Evolutionary conservation across 1,284 basidiomycete species (phyloP).

Genomic region (Phenoliferia sp.): DNA sequence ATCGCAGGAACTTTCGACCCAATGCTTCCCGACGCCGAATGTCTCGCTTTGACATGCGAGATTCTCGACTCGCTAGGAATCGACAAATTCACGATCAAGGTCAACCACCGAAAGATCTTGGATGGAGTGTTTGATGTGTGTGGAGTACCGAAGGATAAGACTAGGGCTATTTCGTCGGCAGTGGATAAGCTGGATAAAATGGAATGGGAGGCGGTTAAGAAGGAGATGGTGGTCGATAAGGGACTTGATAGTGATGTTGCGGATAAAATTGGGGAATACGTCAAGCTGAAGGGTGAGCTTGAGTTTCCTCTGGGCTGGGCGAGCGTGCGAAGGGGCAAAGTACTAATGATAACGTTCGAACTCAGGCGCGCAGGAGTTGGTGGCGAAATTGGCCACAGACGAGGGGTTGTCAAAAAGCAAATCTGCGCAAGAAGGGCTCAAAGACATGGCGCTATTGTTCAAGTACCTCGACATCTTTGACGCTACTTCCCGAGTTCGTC

Average conservation of each 20-base stretch:
- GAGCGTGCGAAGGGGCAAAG: too few species aligned
- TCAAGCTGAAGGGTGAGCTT: conserved; percentile 77
- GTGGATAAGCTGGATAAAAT: conserved; percentile 99
- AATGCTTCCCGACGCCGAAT: conserved; percentile 95
- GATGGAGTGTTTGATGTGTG: conserved; percentile 97
- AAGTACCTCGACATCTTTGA: conserved; percentile 76
- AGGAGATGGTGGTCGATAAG: conserved; percentile 96
- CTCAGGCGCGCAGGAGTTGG: conserved; percentile 69
- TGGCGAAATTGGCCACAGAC: conserved; percentile 70
- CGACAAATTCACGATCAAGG: conserved; percentile 91
- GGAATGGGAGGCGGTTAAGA: conserved; percentile 86
- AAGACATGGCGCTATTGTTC: conserved; percentile 88
- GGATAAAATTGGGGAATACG: conserved; percentile 94
- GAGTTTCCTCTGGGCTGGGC: not conserved
- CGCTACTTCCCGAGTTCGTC: conserved; percentile 70
- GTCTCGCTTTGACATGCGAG: conserved; percentile 77
- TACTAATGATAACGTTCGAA: conserved; percentile 1
- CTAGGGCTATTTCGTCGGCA: conserved; percentile 88
- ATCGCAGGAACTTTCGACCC: conserved; percentile 90
- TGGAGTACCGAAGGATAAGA: conserved; percentile 88
- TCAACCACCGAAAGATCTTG: conserved; percentile 95
- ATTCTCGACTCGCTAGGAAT: conserved; percentile 79
- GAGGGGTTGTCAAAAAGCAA: conserved; percentile 62
- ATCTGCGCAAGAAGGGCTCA: conserved; percentile 74
- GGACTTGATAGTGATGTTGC: conserved; percentile 77